These are phyloP conservation scores for Pythium utonaiense DNA, from an alignment of 352 stramenopile genomes.

Conservation along the genomic window DNA sequence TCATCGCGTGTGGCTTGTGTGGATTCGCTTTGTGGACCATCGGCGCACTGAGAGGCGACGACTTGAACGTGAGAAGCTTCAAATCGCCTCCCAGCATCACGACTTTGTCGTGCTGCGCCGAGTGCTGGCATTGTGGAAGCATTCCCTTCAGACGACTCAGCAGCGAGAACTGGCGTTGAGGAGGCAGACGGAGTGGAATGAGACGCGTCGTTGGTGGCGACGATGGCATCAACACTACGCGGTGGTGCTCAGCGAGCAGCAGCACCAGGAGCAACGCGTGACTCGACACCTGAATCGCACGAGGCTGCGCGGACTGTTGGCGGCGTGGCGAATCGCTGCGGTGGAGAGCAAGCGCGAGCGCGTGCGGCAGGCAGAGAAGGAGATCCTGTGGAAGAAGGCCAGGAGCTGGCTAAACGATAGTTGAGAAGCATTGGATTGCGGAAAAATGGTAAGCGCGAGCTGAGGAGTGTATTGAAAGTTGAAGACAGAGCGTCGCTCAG, in stretches of 20 bases:
- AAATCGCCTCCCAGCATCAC: constrained; percentile 21
- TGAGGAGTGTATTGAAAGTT: not conserved
- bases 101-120: constrained; percentile 15
- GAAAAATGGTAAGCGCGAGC: not conserved
- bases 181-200: constrained; percentile 36
- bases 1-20: constrained; percentile 39
- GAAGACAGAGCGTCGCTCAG: too few relatives aligned
- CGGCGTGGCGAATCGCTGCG: constrained; percentile 29
- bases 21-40: constrained; percentile 31
- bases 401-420: constrained; percentile 56
- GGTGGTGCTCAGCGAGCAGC: not conserved
- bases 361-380: constrained; percentile 43
- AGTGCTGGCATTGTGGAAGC: constrained; percentile 20
- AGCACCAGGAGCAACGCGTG: constrained; percentile 5
- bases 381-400: constrained; percentile 58
- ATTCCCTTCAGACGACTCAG: constrained; percentile 6
- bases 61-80: constrained; percentile 18
- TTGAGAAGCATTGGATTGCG: not conserved
- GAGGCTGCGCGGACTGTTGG: constrained; percentile 25
- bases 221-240: constrained; percentile 11
- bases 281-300: constrained; percentile 3
- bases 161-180: constrained; percentile 25
- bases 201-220: constrained; percentile 16
- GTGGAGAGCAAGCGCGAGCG: constrained; percentile 27
- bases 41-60: constrained; percentile 21